These are phyloP conservation scores for Ustilago crameri DNA, from an alignment of 1,284 basidiomycete genomes.

Conservation along the genomic window DNA sequence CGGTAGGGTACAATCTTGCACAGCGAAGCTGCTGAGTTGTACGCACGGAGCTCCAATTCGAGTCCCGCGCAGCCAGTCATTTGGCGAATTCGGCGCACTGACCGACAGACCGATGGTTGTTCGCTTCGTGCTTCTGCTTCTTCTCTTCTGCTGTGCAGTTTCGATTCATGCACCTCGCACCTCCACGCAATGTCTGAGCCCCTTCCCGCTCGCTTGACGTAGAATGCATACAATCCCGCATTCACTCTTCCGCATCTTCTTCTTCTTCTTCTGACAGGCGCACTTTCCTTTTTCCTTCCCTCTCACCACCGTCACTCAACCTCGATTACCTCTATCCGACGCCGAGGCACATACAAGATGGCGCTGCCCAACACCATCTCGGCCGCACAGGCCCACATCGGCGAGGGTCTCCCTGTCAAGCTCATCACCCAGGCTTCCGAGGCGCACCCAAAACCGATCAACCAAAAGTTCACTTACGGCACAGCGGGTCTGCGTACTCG, in stretches of 20 bases:
- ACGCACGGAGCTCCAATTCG: no score
- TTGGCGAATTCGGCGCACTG: no score
- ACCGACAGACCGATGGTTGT: no score
- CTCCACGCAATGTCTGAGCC: background rate
- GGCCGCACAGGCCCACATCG: conserved; percentile 45
- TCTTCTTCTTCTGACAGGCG: background rate
- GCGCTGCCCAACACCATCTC: conserved; percentile 49
- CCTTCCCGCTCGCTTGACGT: background rate
- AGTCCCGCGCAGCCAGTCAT: no score
- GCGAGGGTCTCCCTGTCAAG: conserved; percentile 41
- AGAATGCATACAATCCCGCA: background rate
- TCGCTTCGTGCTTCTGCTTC: no score
- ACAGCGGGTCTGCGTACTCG: conserved; percentile 93
- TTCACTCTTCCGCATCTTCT: background rate
- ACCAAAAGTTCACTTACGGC: conserved; percentile 80
- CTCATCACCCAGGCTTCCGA: conserved; percentile 54
- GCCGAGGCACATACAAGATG: conserved; percentile 24
- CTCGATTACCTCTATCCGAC: background rate
- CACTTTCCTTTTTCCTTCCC: background rate
- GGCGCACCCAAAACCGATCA: conserved; percentile 70
- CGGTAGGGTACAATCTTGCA: no score
- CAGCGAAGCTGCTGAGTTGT: no score
- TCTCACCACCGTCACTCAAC: conserved; percentile 1
- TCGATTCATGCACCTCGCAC: background rate
- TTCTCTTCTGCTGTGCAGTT: background rate